Evolutionary conservation across 768 basidiomycete species (phyloP), one percentile per base, ranked within the genome.

Genomic region (Leucosporidium creatinivorum): DNA sequence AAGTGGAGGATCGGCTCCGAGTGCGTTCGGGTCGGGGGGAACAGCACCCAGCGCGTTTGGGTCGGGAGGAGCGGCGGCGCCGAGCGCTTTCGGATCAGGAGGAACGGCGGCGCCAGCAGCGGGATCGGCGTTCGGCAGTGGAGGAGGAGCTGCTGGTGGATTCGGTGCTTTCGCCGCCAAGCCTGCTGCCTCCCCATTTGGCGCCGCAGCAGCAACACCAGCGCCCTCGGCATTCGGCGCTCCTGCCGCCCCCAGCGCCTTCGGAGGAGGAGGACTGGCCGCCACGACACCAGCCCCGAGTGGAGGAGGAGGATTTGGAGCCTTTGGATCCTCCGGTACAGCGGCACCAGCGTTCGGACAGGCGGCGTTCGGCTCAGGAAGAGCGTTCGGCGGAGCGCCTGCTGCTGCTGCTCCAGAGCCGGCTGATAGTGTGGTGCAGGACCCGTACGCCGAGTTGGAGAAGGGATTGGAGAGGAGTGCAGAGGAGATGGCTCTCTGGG

Each of bases 401-500:
- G 25, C 59, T 4, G 31, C 60, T 48, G 7, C 59, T 4, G 2
- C 36, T 5, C 39, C 48, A 0, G 4, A 28, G n/a, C 2, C 49
- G 5, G n/a, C 55, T 10, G 10, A 58, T 1, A n/a, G 57, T 28
- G 31, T 25, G 28, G 33, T 31, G 10, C 7, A 39, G 26, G 69
- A 70, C 30, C 69, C 66, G 21, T 70, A 70, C 33, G 66, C 66
- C 26, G 59, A 19, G 4, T 13, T 70, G 21, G 56, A 57, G n/a
- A 59, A 62, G n/a, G 61, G 36, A 44, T 48, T 62, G 52, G 63
- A 50, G 19, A 19, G 60, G 8, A 39, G 60, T 28, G 19, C 31
- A 9, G 66, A 67, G 28, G 69, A 70, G 60, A 55, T 67, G 63
- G 69, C 54, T 17, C 23, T 62, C 21, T 70, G 66, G 66, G 4